Percentiles rank a stretch among this genome's conserved stretches.
Conservation (phyloP, 2,329 filamentous ascomycete species). For the Colletotrichum sublineola region DNA sequence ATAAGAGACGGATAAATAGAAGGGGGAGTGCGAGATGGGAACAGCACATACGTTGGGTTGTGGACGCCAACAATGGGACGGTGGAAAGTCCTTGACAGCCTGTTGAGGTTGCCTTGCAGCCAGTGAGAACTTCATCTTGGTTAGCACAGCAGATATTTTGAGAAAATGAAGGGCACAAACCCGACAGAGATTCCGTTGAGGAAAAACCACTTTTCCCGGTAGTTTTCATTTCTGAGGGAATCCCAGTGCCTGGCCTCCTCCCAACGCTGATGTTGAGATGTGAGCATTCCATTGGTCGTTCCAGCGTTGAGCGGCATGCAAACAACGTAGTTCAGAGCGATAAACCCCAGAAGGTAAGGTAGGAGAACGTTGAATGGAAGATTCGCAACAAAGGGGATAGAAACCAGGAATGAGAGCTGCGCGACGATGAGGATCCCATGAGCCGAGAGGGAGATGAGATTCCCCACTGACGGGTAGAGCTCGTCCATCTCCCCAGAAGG, state of each 20-base stretch:
- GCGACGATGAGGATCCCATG: conserved; percentile 70
- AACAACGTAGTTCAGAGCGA: conserved; percentile 64
- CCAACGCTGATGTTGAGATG: conserved; percentile 66
- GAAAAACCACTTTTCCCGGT: conserved; percentile 83
- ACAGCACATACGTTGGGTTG: conserved; percentile 69
- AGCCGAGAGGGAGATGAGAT: conserved; percentile 68
- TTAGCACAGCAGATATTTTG: background rate
- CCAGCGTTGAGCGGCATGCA: conserved; percentile 65
- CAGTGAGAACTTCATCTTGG: conserved; percentile 59
- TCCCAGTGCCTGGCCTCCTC: conserved; percentile 43
- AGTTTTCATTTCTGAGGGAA: conserved; percentile 51
- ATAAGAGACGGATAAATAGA: no score
- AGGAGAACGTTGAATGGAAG: conserved; percentile 64
- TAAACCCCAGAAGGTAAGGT: conserved; percentile 56
- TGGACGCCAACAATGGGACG: conserved; percentile 80
- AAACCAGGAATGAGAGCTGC: conserved; percentile 72
- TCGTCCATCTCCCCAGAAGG: conserved; percentile 72
- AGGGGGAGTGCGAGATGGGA: no score
- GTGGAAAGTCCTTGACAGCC: conserved; percentile 78
- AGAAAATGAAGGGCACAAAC: conserved; percentile 54
- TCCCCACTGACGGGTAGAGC: conserved; percentile 69
- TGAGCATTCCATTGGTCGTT: conserved; percentile 55
- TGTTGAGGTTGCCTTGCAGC: conserved; percentile 78
- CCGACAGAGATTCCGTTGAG: conserved; percentile 78
- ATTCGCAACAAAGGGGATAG: conserved; percentile 62